Conservation (phyloP, 2,329 filamentous ascomycete species). For the Pseudogymnoascus sp. region DNA sequence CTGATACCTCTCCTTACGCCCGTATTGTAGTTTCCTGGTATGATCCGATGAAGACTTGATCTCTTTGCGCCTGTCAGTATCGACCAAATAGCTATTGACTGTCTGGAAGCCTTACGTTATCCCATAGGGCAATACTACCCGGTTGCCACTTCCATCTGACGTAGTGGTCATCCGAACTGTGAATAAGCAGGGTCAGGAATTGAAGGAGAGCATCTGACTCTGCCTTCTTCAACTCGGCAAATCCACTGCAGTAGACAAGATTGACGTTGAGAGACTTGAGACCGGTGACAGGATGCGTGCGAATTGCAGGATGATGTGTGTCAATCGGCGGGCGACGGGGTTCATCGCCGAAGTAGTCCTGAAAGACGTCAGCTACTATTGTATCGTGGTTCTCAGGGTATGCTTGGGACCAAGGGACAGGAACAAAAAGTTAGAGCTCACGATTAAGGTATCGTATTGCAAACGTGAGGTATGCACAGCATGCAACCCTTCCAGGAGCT, state of each 20-base stretch:
- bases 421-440: neutral
- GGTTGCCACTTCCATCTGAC: constrained; percentile 25
- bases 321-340: constrained; percentile 25
- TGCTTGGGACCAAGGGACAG: neutral
- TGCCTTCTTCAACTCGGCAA: constrained; percentile 23
- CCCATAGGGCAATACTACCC: constrained; percentile 23
- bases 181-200: constrained; percentile 21
- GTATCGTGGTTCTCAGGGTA: neutral
- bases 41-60: constrained; percentile 19
- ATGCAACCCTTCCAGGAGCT: constrained; percentile 17
- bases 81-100: neutral
- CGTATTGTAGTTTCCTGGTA: constrained; percentile 19
- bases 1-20: constrained; percentile 18
- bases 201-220: constrained; percentile 21
- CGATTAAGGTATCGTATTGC: constrained; percentile 16
- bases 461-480: constrained; percentile 20
- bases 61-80: constrained; percentile 16
- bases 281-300: constrained; percentile 26
- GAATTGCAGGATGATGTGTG: constrained; percentile 24
- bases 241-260: constrained; percentile 17
- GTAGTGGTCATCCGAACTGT: constrained; percentile 22
- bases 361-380: constrained; percentile 11
- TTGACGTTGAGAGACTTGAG: constrained; percentile 24
- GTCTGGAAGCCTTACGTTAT: constrained; percentile 15
- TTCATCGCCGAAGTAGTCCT: constrained; percentile 19